Evolutionary conservation across 2,329 filamentous ascomycete genomes (phyloP), one percentile per base, ranked within the genome.

Genomic region (Penicillium corylophilum): DNA sequence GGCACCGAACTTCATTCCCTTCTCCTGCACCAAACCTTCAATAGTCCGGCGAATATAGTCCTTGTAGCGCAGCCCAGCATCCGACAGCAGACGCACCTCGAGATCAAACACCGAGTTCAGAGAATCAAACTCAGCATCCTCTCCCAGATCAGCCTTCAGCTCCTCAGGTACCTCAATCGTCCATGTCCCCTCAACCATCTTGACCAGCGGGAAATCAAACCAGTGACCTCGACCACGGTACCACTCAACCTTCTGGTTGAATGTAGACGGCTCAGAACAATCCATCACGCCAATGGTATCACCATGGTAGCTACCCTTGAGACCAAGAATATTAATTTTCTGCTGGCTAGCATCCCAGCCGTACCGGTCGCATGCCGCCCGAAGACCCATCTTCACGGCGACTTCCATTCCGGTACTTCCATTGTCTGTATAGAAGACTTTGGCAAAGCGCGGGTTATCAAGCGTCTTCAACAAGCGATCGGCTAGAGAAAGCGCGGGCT

Each of bases 251-350:
- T 90, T 90, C 61, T 90, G 82, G 62, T 95, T 95, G 68, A 81
- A 95, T 0, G 82, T 82, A 29, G 82, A 86, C 0, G 90, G 89
- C 64, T 94, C 89, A 0, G 88, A 84, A 47, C 85, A 88, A 67
- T 94, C 89, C 90, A 95, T 94, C 0, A 88, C 89, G 0, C 90
- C 90, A 42, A 95, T 91, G 0, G 90, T 95, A 64, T 95, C 90
- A 1, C 90, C 90, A 62, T 95, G 90, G 62, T 95, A 95, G 59
- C 87, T 88, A 0, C 89, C 89, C 65, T 86, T 88, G 9, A 95
- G 74, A 0, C 90, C 90, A 3, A 95, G 67, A 2, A 94, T 82
- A 3, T 82, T 82, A 10, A 92, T 76, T 8, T 80, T 69, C 44
- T 83, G 79, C 1, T 79, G 74, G 13, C 74, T 75, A 16, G 79